Conservation (phyloP, 2,329 filamentous ascomycete genomes). For the Nemania sp. region DNA sequence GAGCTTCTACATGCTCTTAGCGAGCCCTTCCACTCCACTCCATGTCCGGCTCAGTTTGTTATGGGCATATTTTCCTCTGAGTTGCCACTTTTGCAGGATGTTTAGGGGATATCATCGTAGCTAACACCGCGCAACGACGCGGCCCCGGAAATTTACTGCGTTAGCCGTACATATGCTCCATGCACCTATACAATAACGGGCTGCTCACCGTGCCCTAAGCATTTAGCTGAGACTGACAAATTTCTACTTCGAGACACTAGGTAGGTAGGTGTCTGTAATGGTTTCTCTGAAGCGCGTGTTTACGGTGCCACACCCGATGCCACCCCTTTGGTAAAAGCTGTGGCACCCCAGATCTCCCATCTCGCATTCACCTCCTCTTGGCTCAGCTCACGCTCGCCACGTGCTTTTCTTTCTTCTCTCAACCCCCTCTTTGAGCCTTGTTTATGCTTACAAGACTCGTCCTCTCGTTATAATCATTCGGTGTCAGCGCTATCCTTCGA, state of each 20-base stretch:
- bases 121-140: background rate
- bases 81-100: background rate
- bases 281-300: no score
- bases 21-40: no score
- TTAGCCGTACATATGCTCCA: background rate
- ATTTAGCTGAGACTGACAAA: constrained; percentile 1
- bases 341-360: background rate
- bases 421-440: constrained; percentile 5
- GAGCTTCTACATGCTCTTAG: no score
- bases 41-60: no score
- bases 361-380: background rate
- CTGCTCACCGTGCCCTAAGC: background rate
- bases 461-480: background rate
- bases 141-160: background rate
- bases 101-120: background rate
- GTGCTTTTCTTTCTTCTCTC: constrained; percentile 8
- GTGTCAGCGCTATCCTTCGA: background rate
- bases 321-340: background rate
- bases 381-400: constrained; percentile 16
- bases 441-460: background rate
- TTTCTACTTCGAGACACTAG: background rate
- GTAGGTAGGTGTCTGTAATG: no score
- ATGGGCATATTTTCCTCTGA: background rate
- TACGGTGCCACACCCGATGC: background rate
- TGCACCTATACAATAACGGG: constrained; percentile 1